phyloP scores from a whole-genome alignment of 23 red algal genomes.

The Agarophyton chilense region DNA sequence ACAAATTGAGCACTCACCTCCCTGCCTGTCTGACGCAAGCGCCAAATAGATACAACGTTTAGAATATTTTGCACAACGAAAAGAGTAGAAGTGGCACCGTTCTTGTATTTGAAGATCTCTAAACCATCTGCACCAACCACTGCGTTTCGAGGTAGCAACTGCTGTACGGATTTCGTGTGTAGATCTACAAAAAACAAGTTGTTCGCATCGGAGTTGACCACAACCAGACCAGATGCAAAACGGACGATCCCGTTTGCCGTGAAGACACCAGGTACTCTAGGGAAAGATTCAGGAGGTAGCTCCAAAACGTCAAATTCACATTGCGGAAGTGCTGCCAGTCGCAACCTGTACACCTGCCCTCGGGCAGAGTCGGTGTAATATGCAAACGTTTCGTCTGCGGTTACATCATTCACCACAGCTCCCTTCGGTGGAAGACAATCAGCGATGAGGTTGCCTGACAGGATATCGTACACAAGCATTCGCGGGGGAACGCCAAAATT shows the following conservation, averaged over 20 bases:
- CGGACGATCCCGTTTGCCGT: slow-evolving; percentile 24
- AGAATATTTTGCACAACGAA: slow-evolving; percentile 8
- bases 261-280: background rate
- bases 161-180: background rate
- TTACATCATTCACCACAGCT: slow-evolving; percentile 35
- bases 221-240: slow-evolving; percentile 11
- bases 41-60: slow-evolving; percentile 21
- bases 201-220: background rate
- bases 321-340: background rate
- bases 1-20: background rate
- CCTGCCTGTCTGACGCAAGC: background rate
- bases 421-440: background rate
- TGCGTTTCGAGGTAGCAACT: background rate
- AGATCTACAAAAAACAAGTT: slow-evolving; percentile 30
- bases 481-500: background rate
- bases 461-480: slow-evolving; percentile 38
- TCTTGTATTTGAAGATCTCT: background rate
- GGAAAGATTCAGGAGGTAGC: slow-evolving; percentile 1
- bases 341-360: background rate
- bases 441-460: background rate
- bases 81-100: background rate
- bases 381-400: background rate
- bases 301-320: background rate
- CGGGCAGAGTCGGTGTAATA: slow-evolving; percentile 28
- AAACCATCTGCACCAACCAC: slow-evolving; percentile 29